Evolutionary conservation across 352 stramenopile species (phyloP), one percentile per base, ranked within the genome.

Genomic region (Phytophthora capsici): DNA sequence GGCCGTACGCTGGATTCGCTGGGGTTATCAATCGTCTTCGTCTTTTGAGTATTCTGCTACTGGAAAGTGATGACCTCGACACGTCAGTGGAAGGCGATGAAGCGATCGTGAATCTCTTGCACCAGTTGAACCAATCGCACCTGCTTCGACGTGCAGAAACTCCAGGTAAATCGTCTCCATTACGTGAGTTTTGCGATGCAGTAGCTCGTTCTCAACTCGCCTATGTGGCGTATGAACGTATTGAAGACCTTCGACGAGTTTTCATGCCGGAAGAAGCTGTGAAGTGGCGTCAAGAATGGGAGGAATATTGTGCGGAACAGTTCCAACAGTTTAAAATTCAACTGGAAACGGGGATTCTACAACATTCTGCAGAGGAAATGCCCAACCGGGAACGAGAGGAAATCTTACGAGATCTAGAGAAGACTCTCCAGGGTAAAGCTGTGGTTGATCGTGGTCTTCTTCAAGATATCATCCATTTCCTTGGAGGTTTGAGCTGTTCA

Each of bases 271-370:
- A 25, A 40, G 38, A 54, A 54, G 38, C 36, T 22, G 45, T 32
- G 8, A 41, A 48, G 1, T 66, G 58, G 58, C 45, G 10, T 43
- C 10, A 19, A 13, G 23, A 49, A 30, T 66, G 58, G 49, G 17
- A 44, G 16, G 3, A 34, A 23, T 40, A 54, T 8, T 60, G 48
- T 19, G 10, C 25, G 1, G 6, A 34, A 8, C 48, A 66, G 4
- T 26, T 54, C 13, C 47, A 47, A 14, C 43, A 41, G 1, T 66
- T 47, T 52, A 12, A 28, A 22, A 28, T 12, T 14, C 14, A 12
- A 16, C 10, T 50, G 20, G 22, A 12, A 4, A 38, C n/a, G 37
- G 7, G 13, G 7, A 2, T 20, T 2, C 23, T 65, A 22, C 37
- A 16, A 26, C 14, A 10, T 28, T 48, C 45, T 17, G 23, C 32